Evolutionary conservation across 495 filamentous ascomycete genomes (phyloP), one percentile per base, ranked within the genome.

Genomic region (Darksidea phi): DNA sequence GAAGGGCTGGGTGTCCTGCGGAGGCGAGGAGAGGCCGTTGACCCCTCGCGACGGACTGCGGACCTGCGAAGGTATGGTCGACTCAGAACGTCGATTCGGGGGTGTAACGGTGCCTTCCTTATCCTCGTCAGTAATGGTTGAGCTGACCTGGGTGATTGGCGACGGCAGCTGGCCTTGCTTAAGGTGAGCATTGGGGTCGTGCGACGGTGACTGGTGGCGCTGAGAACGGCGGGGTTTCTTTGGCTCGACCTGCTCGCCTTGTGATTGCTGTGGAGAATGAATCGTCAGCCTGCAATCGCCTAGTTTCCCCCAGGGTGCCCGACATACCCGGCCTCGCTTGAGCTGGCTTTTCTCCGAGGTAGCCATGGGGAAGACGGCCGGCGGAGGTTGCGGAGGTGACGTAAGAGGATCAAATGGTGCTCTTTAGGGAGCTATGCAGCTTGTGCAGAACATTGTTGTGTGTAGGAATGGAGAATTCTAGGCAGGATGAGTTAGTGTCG

Each of bases 81-180:
- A 28, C 61, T 80, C 84, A 28, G 81, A 79, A 24, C 79, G 74
- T 51, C 80, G 83, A 54, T 84, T 82, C 3, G 87, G 86, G 0
- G 88, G 88, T 15, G 90, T 88, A 18, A 82, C 84, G 13, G 89
- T 92, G 32, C 80, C 70, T 67, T 90, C 87, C 55, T 92, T 89
- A 46, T 82, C 73, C 12, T 84, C 80, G 28, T 74, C 71, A 13
- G 82, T 85, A 8, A 80, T 78, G 32, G 82, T 87, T 45, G 85
- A 87, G 57, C 82, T 72, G 21, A 59, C 48, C 43, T 90, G 79
- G 0, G 90, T 95, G 55, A 93, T 68, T 8, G 92, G 91, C 4
- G 91, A 91, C n/a, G 89, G 91, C 2, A 95, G 80, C 56, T 90
- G 86, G 25, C 82, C 75, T 59, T 85, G 81, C 49, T 84, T 79